Base-by-base conservation (phyloP, 2,329 filamentous ascomycete species). In the Aureobasidium sp. region DNA sequence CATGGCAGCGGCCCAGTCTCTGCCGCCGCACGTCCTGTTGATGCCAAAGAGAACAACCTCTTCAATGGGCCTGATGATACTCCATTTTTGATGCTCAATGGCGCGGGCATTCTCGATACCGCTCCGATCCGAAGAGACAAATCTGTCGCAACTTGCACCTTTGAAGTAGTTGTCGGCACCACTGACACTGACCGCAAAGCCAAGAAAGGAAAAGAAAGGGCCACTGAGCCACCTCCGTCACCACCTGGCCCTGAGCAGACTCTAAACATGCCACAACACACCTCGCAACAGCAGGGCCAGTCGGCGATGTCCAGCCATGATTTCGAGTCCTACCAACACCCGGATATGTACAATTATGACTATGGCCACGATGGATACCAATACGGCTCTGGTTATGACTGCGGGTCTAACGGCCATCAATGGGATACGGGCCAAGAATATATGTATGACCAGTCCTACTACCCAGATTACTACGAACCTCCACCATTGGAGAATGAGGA, bases 141-240 rank as follows among this genome's bases (percentile, higher is more conserved):
- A 71, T 91, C 90, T 9, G 91, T 97, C n/a, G 87, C 97, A 27
- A 88, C 87, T 0, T 89, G 91, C 60, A 81, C 88, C 0, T 93
- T 97, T 68, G 91, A 97, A 72, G 83, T 96, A 14, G 80, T 96
- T 1, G 86, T 97, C 25, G 94, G 94, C 1, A 96, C 91, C 0
- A 82, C 83, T 39, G 92, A 99, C 72, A 93, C 86, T 67, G 82
- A 82, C 63, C 75, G 82, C 66, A 71, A 77, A 62, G 80, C 80
- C 62, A 79, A 78, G 62, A 80, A 80, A 67, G 55, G 36, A 27
- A 59, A 49, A 7, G 45, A 21, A 32, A 50, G 42, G 27, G 64
- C 37, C 7, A n/a, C 14, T 21, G 21, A 47, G 9, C 44, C 36
- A 5, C 42, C 54, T 36, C 34, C 13, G 29, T 29, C 36, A 27